A percentile compares a stretch with the other conserved stretches of the same genome.
Conservation (phyloP, 768 basidiomycete genomes). For the Tulasnella sp. region DNA sequence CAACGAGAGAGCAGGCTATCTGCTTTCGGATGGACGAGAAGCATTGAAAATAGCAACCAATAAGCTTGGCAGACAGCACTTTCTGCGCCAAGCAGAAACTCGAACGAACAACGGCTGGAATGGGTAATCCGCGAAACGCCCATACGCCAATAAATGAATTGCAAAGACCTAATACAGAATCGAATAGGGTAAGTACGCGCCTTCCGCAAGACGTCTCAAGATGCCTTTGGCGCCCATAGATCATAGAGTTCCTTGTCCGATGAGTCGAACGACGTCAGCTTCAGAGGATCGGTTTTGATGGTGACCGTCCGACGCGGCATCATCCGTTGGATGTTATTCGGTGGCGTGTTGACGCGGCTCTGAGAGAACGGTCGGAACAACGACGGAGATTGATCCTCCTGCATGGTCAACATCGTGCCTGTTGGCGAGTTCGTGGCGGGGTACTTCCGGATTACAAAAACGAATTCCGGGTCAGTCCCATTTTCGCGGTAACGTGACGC, state of each 20-base stretch:
- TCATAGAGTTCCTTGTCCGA: slow-evolving; percentile 73
- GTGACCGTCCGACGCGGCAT: slow-evolving; percentile 40
- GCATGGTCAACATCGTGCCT: slow-evolving; percentile 37
- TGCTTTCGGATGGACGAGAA: not conserved
- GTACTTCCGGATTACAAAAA: slow-evolving; percentile 1
- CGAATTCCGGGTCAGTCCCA: no score
- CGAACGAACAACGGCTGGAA: not conserved
- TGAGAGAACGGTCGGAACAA: slow-evolving; percentile 32
- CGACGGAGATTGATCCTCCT: slow-evolving; percentile 30
- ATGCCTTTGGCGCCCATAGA: slow-evolving; percentile 59
- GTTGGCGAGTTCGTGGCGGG: slow-evolving; percentile 11
- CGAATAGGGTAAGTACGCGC: not conserved
- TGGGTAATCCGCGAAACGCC: not conserved
- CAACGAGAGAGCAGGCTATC: not conserved
- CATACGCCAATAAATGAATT: not conserved
- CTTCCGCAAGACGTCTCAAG: not conserved
- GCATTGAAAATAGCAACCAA: not conserved
- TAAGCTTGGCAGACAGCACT: not conserved
- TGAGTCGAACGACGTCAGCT: slow-evolving; percentile 71
- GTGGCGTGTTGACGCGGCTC: slow-evolving; percentile 36
- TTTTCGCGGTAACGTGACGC: slow-evolving; percentile 2
- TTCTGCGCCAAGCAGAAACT: not conserved
- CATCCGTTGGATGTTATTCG: slow-evolving; percentile 16
- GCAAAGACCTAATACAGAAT: not conserved
- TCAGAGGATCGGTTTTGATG: slow-evolving; percentile 62